Evolutionary conservation across 768 basidiomycete species (phyloP).

Genomic region (Naganishia antarctica): DNA sequence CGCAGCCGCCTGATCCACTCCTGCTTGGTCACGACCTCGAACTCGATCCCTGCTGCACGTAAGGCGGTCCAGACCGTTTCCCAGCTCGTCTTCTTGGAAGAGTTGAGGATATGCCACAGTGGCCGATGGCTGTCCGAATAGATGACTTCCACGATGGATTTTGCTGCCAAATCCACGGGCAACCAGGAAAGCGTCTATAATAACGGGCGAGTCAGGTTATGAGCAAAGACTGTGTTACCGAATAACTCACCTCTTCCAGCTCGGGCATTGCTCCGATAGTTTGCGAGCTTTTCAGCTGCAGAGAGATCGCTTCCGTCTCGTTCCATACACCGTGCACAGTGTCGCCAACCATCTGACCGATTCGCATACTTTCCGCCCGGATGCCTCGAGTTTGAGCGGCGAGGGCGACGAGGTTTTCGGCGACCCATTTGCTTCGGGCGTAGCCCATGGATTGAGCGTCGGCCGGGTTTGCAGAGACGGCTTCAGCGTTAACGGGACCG

Average conservation of each 20-base stretch:
- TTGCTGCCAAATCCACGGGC: constrained; percentile 57
- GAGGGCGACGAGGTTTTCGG: constrained; percentile 56
- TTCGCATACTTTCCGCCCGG: constrained; percentile 52
- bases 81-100: constrained; percentile 49
- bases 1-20: constrained; percentile 52
- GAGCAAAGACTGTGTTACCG: constrained; percentile 35
- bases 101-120: constrained; percentile 51
- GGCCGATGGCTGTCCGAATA: constrained; percentile 13
- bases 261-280: constrained; percentile 45
- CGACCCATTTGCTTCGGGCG: constrained; percentile 57
- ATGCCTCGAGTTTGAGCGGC: constrained; percentile 47
- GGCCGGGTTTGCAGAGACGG: constrained; percentile 47
- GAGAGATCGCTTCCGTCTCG: constrained; percentile 54
- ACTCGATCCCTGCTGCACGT: constrained; percentile 49
- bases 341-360: constrained; percentile 61
- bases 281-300: constrained; percentile 54
- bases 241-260: constrained; percentile 50
- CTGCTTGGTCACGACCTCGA: constrained; percentile 49
- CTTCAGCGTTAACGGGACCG: constrained; percentile 46
- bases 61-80: constrained; percentile 52
- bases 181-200: constrained; percentile 52
- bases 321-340: constrained; percentile 56
- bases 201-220: too few relatives aligned
- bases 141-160: constrained; percentile 55
- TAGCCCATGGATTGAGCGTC: constrained; percentile 49